A percentile compares a stretch with the other conserved stretches of the same genome.
Evolutionary conservation across 495 filamentous ascomycete genomes (phyloP).

Genomic region (Tricharina praecox): DNA sequence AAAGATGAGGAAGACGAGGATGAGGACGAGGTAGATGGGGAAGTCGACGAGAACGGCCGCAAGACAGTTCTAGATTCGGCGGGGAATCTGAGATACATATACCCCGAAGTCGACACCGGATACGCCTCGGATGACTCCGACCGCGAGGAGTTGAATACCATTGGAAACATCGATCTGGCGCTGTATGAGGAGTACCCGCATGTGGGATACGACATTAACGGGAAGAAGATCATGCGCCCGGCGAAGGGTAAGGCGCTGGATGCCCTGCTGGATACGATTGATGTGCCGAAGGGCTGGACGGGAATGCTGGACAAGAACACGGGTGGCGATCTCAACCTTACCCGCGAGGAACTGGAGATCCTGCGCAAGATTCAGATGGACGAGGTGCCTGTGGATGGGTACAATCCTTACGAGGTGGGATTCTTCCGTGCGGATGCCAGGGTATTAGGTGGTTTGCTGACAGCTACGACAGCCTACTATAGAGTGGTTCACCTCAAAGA

Average conservation of each 20-base stretch:
- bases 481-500: slow-evolving; percentile 79
- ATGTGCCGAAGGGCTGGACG: slow-evolving; percentile 96
- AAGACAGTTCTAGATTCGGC: slow-evolving; percentile 46
- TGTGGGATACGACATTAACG: slow-evolving; percentile 97
- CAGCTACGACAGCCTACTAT: slow-evolving; percentile 44
- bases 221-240: slow-evolving; percentile 90
- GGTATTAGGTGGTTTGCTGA: slow-evolving; percentile 4
- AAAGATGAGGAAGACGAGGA: background rate
- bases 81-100: slow-evolving; percentile 58
- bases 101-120: slow-evolving; percentile 79
- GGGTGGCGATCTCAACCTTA: slow-evolving; percentile 77
- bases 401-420: slow-evolving; percentile 68
- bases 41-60: slow-evolving; percentile 8
- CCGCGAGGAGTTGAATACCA: slow-evolving; percentile 66
- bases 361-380: slow-evolving; percentile 80
- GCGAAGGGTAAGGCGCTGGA: slow-evolving; percentile 88
- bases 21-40: slow-evolving; percentile 3
- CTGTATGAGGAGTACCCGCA: slow-evolving; percentile 97
- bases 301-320: slow-evolving; percentile 85
- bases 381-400: slow-evolving; percentile 68
- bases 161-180: slow-evolving; percentile 80
- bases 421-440: background rate
- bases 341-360: slow-evolving; percentile 73
- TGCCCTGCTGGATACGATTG: slow-evolving; percentile 85
- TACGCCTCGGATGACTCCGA: slow-evolving; percentile 94